Conservation (phyloP, 768 basidiomycete genomes). For the Leccinum incarnatum region DNA sequence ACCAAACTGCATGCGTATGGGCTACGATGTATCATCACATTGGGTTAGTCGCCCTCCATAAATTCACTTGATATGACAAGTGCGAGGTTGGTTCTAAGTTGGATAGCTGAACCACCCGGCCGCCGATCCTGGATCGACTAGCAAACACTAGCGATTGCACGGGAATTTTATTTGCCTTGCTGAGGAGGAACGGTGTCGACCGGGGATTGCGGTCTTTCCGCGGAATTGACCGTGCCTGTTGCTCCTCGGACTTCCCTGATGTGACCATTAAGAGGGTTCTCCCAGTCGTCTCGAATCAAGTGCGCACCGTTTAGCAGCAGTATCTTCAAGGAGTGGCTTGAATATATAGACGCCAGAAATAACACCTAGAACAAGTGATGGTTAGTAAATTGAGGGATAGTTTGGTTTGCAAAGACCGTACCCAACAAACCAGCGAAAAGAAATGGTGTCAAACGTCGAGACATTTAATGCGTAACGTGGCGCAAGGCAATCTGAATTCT, state of each 20-base stretch:
- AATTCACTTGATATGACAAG: neutral
- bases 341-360: conserved; percentile 67
- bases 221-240: conserved; percentile 1
- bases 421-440: conserved; percentile 58
- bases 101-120: neutral
- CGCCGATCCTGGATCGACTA: neutral
- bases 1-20: conserved; percentile 6
- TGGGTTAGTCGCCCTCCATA: conserved; percentile 14
- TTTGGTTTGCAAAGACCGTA: conserved; percentile 22
- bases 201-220: conserved; percentile 1
- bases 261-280: conserved; percentile 3
- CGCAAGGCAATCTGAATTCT: neutral
- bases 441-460: conserved; percentile 47
- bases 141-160: neutral
- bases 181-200: neutral
- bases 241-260: conserved; percentile 12
- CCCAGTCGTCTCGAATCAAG: neutral
- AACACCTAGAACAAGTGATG: conserved; percentile 41
- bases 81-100: neutral
- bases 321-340: conserved; percentile 42
- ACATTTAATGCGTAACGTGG: conserved; percentile 12
- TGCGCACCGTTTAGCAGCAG: conserved; percentile 14
- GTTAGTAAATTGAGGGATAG: neutral
- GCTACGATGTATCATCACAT: conserved; percentile 7
- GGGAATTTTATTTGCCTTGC: conserved; percentile 10